Evolutionary conservation across 1,284 basidiomycete genomes (phyloP).

Genomic region (Heterobasidion occidentale): DNA sequence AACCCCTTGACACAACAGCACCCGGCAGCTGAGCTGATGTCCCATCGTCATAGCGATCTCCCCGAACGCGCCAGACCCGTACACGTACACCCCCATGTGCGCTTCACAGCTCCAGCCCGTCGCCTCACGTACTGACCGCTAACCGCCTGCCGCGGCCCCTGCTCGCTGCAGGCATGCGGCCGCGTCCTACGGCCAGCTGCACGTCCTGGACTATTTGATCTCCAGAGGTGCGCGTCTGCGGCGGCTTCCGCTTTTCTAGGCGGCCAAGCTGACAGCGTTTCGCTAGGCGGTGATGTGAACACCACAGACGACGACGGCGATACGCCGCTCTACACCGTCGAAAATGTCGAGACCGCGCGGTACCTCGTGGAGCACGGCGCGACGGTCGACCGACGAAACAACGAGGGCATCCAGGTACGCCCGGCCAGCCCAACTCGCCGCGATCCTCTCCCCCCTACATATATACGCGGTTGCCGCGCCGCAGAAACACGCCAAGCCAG

Average conservation of each 20-base stretch:
- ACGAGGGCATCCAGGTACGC: conserved; percentile 71
- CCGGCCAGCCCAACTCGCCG: not conserved
- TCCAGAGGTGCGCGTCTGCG: conserved; percentile 40
- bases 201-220: conserved; percentile 74
- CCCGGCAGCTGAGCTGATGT: not conserved
- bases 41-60: conserved; percentile 42
- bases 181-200: conserved; percentile 80
- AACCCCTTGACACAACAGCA: conserved; percentile 1
- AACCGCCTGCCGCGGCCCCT: not conserved
- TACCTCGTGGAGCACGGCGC: conserved; percentile 83
- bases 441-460: no score
- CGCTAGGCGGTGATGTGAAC: conserved; percentile 78
- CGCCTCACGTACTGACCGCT: no score
- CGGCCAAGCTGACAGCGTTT: no score
- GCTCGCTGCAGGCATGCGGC: conserved; percentile 72
- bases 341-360: conserved; percentile 70
- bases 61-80: conserved; percentile 69
- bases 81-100: conserved; percentile 85
- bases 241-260: no score
- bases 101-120: no score
- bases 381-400: conserved; percentile 51
- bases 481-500: no score
- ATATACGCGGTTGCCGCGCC: no score
- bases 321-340: conserved; percentile 88
- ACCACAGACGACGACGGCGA: conserved; percentile 82